Conservation (phyloP, 2,329 filamentous ascomycete species). For the Fusarium tjaetaba region DNA sequence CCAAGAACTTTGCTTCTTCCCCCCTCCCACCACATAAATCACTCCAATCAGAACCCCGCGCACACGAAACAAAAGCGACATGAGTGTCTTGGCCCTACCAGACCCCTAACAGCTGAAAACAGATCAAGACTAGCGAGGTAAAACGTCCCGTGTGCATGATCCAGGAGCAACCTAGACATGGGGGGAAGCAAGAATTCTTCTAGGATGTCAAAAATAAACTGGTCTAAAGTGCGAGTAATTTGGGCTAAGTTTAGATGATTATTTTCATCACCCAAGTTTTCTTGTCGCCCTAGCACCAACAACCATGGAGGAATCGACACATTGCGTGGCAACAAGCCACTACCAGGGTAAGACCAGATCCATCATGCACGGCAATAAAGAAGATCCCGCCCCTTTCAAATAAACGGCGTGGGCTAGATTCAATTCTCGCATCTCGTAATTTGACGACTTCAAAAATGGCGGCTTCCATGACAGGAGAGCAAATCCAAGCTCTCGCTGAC, state of each 20-base stretch:
- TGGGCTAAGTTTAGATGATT: background rate
- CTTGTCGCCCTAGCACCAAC: background rate
- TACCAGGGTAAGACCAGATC: background rate
- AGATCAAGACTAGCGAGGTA: background rate
- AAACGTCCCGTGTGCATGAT: background rate
- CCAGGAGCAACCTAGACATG: background rate
- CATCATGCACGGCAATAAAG: background rate
- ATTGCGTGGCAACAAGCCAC: background rate
- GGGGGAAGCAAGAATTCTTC: background rate
- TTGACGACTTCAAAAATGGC: background rate
- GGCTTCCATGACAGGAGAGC: slow-evolving; percentile 9
- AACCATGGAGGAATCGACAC: background rate
- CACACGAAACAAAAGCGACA: background rate
- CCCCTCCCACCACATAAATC: background rate
- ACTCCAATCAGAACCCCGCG: background rate
- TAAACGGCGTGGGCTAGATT: accelerated
- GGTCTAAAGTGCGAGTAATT: accelerated
- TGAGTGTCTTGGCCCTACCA: background rate
- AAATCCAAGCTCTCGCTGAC: slow-evolving; percentile 1
- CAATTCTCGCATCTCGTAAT: background rate
- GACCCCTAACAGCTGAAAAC: background rate
- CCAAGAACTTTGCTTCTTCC: background rate
- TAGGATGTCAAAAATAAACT: accelerated
- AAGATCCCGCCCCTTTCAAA: background rate
- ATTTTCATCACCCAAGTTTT: too few species aligned